A percentile compares a stretch with the other conserved stretches of the same genome.
Evolutionary conservation across 495 filamentous ascomycete genomes (phyloP).

Genomic region (Darksidea phi): DNA sequence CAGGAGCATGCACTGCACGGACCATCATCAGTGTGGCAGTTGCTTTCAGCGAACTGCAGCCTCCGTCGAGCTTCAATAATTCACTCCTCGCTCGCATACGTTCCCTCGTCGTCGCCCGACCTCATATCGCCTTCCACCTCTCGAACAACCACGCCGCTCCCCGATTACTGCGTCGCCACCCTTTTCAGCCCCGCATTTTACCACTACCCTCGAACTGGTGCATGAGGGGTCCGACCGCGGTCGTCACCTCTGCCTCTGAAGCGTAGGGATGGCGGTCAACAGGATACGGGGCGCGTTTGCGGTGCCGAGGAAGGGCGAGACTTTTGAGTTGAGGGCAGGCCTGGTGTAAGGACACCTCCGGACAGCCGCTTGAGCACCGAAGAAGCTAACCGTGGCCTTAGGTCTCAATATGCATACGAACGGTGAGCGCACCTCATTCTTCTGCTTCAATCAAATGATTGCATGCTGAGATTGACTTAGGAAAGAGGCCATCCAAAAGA

Average conservation of each 20-base stretch:
- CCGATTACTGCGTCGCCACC: conserved; percentile 7
- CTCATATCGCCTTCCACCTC: too few species aligned
- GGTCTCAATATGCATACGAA: conserved; percentile 98
- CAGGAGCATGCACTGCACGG: background rate
- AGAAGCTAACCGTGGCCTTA: conserved; percentile 38
- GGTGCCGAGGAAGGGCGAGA: conserved; percentile 92
- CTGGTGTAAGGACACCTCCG: conserved; percentile 61
- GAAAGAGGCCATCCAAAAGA: conserved; percentile 98
- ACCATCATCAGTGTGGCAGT: background rate
- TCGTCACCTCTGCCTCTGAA: conserved; percentile 47
- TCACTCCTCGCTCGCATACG: background rate
- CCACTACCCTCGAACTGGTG: conserved; percentile 13
- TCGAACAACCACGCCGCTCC: too few species aligned
- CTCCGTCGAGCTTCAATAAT: background rate
- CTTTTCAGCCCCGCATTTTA: conserved; percentile 1
- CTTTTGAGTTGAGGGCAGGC: conserved; percentile 93
- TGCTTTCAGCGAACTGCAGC: background rate
- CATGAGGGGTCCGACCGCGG: conserved; percentile 51
- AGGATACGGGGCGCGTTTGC: conserved; percentile 92
- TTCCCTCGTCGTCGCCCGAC: background rate
- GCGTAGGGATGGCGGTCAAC: conserved; percentile 78
- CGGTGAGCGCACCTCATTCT: conserved; percentile 51
- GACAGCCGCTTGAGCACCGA: background rate
- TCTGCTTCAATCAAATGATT: background rate
- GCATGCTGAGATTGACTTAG: conserved; percentile 49